phyloP scores from a whole-genome alignment of 163 green algal genomes.

The Picocystis sp. region DNA sequence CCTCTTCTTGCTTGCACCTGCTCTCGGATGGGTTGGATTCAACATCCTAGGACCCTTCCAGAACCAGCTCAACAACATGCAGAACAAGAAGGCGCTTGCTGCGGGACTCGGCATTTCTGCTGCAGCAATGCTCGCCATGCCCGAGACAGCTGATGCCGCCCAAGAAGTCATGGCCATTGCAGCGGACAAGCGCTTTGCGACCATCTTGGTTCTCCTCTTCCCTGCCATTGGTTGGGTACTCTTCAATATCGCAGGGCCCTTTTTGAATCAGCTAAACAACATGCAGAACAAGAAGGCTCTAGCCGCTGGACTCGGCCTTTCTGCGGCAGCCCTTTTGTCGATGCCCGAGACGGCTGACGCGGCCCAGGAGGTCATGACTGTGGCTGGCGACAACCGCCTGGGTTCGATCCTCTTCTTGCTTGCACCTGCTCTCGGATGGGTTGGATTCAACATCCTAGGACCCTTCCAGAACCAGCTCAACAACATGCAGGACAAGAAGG shows the following conservation, averaged over 20 bases:
- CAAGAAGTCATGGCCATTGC: background rate
- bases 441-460: conserved; percentile 34
- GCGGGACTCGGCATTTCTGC: too few species aligned
- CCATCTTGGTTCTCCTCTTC: conserved; percentile 4
- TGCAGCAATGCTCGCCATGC: background rate
- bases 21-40: conserved; percentile 20
- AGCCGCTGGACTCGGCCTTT: too few species aligned
- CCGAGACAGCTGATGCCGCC: too few species aligned
- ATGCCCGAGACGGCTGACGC: too few species aligned
- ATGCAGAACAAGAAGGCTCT: conserved; percentile 18
- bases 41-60: conserved; percentile 23
- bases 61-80: conserved; percentile 17
- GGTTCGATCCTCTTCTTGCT: too few species aligned
- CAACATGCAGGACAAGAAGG: conserved; percentile 18
- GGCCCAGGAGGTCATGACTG: too few species aligned
- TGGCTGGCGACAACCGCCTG: too few species aligned
- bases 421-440: background rate
- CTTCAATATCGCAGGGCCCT: conserved; percentile 27
- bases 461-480: conserved; percentile 18
- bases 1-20: too few species aligned
- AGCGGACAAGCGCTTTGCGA: conserved; percentile 14
- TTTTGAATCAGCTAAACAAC: conserved; percentile 18
- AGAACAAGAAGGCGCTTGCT: conserved; percentile 18
- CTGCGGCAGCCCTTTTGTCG: background rate
- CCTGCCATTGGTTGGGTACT: conserved; percentile 19